Evolutionary conservation across 2,329 filamentous ascomycete genomes (phyloP).

Genomic region (Colletotrichum karsti): DNA sequence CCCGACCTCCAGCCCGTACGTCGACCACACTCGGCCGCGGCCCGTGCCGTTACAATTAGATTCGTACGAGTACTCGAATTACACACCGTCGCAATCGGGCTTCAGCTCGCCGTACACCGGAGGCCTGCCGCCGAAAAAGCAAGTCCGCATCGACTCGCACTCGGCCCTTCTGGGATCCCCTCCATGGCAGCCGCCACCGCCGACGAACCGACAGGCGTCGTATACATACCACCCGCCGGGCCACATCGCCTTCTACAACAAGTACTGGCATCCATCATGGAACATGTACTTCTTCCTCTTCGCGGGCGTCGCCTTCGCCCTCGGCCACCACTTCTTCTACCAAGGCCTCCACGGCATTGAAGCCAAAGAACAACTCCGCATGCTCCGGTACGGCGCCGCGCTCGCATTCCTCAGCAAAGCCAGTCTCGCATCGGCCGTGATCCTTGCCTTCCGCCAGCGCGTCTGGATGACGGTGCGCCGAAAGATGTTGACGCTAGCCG

Average conservation of each 20-base stretch:
- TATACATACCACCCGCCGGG: conserved; percentile 20
- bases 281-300: conserved; percentile 44
- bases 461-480: conserved; percentile 34
- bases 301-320: conserved; percentile 40
- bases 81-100: conserved; percentile 15
- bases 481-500: conserved; percentile 30
- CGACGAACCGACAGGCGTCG: neutral
- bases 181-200: neutral
- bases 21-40: neutral
- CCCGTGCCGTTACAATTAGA: conserved; percentile 26
- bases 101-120: conserved; percentile 19
- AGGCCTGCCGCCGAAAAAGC: neutral
- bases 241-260: conserved; percentile 8
- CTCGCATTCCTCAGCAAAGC: conserved; percentile 47
- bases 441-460: conserved; percentile 35
- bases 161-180: conserved; percentile 22
- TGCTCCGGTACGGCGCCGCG: conserved; percentile 44
- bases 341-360: conserved; percentile 37
- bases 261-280: conserved; percentile 45
- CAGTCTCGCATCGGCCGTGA: conserved; percentile 41
- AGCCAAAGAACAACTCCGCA: conserved; percentile 41
- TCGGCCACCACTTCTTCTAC: conserved; percentile 47
- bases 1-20: neutral
- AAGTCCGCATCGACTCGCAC: conserved; percentile 22
- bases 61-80: conserved; percentile 14